Conservation (phyloP, 2,329 filamentous ascomycete genomes). For the Nakataea oryzae region DNA sequence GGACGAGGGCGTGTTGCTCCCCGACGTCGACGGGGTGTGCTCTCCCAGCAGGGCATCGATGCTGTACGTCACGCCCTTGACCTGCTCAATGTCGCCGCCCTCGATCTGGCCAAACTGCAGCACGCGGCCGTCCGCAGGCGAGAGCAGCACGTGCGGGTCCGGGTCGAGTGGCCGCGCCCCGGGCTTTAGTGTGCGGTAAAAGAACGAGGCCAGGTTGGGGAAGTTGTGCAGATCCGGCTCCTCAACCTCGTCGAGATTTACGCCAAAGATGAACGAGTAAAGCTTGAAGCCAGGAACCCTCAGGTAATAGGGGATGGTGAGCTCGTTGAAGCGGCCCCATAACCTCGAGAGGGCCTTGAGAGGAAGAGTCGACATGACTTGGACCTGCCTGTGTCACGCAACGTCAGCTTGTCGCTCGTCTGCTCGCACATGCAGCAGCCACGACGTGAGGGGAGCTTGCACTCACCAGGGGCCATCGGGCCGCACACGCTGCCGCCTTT, state of each 20-base stretch:
- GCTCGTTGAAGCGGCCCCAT: slow-evolving; percentile 87
- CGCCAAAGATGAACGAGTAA: slow-evolving; percentile 86
- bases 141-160: slow-evolving; percentile 68
- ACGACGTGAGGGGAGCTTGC: not conserved
- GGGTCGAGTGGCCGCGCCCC: slow-evolving; percentile 78
- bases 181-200: slow-evolving; percentile 90
- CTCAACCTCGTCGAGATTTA: slow-evolving; percentile 75
- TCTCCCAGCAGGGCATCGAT: slow-evolving; percentile 83
- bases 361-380: slow-evolving; percentile 86
- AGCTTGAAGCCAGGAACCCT: slow-evolving; percentile 85
- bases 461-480: slow-evolving; percentile 74
- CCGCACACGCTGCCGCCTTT: slow-evolving; percentile 51
- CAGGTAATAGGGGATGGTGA: slow-evolving; percentile 78
- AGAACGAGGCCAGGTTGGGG: slow-evolving; percentile 91
- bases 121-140: slow-evolving; percentile 81
- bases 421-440: not conserved
- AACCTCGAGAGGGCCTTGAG: slow-evolving; percentile 81
- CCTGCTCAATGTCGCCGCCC: slow-evolving; percentile 91
- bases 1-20: slow-evolving; percentile 37
- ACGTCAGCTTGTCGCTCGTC: slow-evolving; percentile 9
- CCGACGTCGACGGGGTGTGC: slow-evolving; percentile 33
- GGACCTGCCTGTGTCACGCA: slow-evolving; percentile 55
- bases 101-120: slow-evolving; percentile 89
- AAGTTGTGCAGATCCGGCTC: slow-evolving; percentile 84
- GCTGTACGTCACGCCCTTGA: slow-evolving; percentile 97